These are phyloP conservation scores for Pseudogymnoascus sp. DNA, from an alignment of 2,329 filamentous ascomycete genomes.

Conservation along the genomic window DNA sequence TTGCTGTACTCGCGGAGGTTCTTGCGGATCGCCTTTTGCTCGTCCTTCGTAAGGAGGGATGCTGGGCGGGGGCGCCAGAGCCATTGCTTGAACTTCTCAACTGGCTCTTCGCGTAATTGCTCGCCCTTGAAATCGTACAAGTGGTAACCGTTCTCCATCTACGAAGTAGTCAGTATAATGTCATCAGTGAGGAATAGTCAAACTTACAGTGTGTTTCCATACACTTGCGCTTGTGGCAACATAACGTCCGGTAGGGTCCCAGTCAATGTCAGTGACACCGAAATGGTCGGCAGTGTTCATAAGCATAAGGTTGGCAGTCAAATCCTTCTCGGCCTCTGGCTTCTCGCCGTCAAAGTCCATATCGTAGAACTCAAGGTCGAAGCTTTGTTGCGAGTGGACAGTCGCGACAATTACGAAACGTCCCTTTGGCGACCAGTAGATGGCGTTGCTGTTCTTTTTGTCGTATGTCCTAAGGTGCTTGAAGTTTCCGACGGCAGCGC, in stretches of 20 bases:
- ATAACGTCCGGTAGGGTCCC: conserved; percentile 94
- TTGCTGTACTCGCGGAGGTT: conserved; percentile 96
- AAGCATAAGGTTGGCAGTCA: conserved; percentile 88
- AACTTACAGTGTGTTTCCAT: conserved; percentile 89
- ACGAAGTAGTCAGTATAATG: conserved; percentile 24
- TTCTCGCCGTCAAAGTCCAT: conserved; percentile 97
- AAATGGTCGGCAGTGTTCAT: conserved; percentile 96
- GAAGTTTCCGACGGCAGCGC: conserved; percentile 76
- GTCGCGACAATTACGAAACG: conserved; percentile 93
- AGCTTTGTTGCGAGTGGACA: conserved; percentile 85
- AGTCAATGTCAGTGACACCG: conserved; percentile 94
- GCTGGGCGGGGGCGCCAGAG: conserved; percentile 87
- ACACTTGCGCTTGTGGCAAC: conserved; percentile 88
- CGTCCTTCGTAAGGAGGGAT: conserved; percentile 89
- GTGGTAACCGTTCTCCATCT: conserved; percentile 99
- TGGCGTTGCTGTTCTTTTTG: conserved; percentile 99
- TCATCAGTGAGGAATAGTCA: not conserved
- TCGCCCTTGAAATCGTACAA: conserved; percentile 94
- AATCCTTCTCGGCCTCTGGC: conserved; percentile 84
- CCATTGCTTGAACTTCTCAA: conserved; percentile 98
- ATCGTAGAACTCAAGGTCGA: conserved; percentile 96
- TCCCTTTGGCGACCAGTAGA: conserved; percentile 96
- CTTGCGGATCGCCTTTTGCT: conserved; percentile 97
- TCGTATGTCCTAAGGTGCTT: conserved; percentile 91
- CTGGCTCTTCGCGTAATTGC: conserved; percentile 78